Evolutionary conservation across 2,329 filamentous ascomycete genomes (phyloP), one percentile per base, ranked within the genome.

Genomic region (Aspergillus texensis): DNA sequence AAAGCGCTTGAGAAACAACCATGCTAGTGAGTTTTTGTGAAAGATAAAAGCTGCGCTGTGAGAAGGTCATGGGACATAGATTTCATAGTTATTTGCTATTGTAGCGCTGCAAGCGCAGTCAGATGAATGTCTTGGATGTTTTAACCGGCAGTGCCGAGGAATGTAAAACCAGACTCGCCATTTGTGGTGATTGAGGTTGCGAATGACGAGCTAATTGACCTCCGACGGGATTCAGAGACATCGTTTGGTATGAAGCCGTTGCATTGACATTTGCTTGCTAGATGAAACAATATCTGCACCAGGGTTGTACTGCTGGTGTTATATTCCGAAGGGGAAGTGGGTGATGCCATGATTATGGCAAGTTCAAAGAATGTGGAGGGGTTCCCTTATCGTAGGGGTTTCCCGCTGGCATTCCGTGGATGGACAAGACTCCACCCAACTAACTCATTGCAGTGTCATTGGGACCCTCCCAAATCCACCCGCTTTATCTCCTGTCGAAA

Each of bases 351-450:
- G 26, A 50, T 28, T 10, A 14, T n/a, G 46, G 46, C 24, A 26
- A 26, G 24, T 50, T 30, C 46, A 50, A 30, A n/a, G 21, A 50
- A 50, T 30, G 16, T 9, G 46, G 24, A 50, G 30, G 16, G 26
- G 1, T 50, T 50, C n/a, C 19, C 48, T 32, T 52, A 52, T 32
- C 28, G 14, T 32, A 32, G 16, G 48, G 28, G 48, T 11, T 34
- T 52, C 48, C 48, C 28, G 48, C 16, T 52, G 48, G 19, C 48
- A 52, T 52, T 52, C 48, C 28, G 48, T 52, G 48, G 48, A 52
- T 21, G 19, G 48, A 26, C 24, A 50, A 3, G 46, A 30, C 46
- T 50, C 46, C 46, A 52, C 48, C n/a, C 19, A 32, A 14, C 28
- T 52, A 32, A 21, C 28, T 52, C 28, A 52, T 21, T 52, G 28